Evolutionary conservation across 2,329 filamentous ascomycete genomes (phyloP).

Genomic region (Verticillium dahliae): DNA sequence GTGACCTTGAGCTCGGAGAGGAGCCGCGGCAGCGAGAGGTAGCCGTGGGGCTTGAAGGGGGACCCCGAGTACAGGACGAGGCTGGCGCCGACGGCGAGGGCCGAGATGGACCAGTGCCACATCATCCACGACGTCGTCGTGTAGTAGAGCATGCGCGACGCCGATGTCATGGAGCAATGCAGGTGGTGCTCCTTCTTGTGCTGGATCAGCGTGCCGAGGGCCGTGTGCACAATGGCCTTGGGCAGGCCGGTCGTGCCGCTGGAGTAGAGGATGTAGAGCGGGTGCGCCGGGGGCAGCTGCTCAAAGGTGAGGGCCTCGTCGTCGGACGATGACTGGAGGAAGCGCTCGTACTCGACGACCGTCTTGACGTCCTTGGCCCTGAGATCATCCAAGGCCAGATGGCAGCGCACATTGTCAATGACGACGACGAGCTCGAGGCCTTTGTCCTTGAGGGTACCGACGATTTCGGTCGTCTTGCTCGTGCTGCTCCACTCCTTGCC

Average conservation of each 20-base stretch:
- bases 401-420: constrained; percentile 56
- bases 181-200: constrained; percentile 95
- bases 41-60: constrained; percentile 73
- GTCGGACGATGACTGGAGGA: constrained; percentile 29
- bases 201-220: constrained; percentile 83
- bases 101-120: constrained; percentile 96
- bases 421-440: constrained; percentile 67
- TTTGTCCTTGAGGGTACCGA: constrained; percentile 49
- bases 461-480: constrained; percentile 73
- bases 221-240: constrained; percentile 92
- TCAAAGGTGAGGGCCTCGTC: constrained; percentile 55
- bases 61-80: constrained; percentile 89
- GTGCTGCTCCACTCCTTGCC: constrained; percentile 80
- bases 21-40: constrained; percentile 75
- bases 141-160: constrained; percentile 81
- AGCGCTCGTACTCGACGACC: constrained; percentile 36
- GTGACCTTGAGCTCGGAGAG: constrained; percentile 78
- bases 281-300: constrained; percentile 77
- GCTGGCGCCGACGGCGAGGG: constrained; percentile 74
- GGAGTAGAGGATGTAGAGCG: constrained; percentile 89
- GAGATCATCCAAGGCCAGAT: constrained; percentile 35
- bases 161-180: constrained; percentile 71
- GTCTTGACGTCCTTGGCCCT: constrained; percentile 25
- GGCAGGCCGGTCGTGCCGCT: constrained; percentile 82
- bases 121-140: constrained; percentile 99